Percentiles rank a stretch among this genome's conserved stretches.
Evolutionary conservation across 768 basidiomycete species (phyloP).

Genomic region (Baorangia bicolor): DNA sequence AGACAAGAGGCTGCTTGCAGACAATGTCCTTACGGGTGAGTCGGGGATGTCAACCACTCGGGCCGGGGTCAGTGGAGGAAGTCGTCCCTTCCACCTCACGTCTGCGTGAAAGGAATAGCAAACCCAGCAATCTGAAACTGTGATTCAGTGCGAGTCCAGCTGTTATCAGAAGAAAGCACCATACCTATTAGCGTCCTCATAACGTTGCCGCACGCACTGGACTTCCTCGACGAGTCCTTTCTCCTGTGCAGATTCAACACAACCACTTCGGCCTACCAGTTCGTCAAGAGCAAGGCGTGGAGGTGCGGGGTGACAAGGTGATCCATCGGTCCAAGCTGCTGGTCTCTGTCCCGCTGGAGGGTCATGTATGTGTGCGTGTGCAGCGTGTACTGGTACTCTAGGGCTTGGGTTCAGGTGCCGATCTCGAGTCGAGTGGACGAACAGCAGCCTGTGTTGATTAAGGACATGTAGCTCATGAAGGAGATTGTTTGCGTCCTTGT

Average conservation of each 20-base stretch:
- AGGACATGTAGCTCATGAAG: slow-evolving; percentile 71
- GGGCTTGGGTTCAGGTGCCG: not conserved
- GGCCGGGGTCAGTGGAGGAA: not conserved
- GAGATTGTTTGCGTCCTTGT: slow-evolving; percentile 61
- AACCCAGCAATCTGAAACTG: slow-evolving; percentile 54
- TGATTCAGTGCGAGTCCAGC: slow-evolving; percentile 3
- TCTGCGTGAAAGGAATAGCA: slow-evolving; percentile 62
- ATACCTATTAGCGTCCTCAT: slow-evolving; percentile 68
- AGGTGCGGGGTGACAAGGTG: slow-evolving; percentile 2
- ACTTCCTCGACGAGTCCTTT: slow-evolving; percentile 39
- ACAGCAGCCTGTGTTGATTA: slow-evolving; percentile 61
- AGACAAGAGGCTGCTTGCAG: not conserved
- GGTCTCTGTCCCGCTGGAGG: not conserved
- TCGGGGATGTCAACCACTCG: slow-evolving; percentile 1
- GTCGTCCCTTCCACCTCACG: slow-evolving; percentile 25
- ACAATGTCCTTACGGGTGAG: not conserved
- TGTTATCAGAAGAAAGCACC: slow-evolving; percentile 1
- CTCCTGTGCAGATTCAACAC: slow-evolving; percentile 1
- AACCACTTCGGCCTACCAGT: not conserved
- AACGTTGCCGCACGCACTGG: slow-evolving; percentile 51
- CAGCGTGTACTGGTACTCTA: not conserved
- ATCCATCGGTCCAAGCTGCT: not conserved
- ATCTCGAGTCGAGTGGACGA: slow-evolving; percentile 21
- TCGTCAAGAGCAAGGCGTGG: not conserved
- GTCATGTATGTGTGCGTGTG: not conserved